phyloP scores from a whole-genome alignment of 176 grass and related monocot genomes.

The Sorghum bicolor region DNA sequence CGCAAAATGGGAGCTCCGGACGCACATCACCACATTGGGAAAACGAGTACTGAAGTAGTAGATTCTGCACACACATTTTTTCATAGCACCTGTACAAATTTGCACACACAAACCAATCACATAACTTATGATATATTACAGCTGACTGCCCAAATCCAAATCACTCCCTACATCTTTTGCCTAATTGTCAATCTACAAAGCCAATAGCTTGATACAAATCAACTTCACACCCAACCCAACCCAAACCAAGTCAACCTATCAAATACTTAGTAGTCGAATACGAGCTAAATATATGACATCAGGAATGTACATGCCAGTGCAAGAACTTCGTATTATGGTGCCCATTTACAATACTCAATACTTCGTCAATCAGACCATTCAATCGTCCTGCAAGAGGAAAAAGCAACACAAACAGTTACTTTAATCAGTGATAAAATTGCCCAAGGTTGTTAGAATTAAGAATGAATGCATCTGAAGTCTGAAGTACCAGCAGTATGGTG shows the following conservation, averaged over 20 bases:
- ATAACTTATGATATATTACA: constrained; percentile 50
- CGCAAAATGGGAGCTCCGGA: neutral
- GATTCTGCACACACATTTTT: constrained; percentile 24
- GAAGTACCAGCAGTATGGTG: constrained; percentile 30
- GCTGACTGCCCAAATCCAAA: constrained; percentile 15
- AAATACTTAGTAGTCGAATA: constrained; percentile 23
- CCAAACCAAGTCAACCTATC: constrained; percentile 27
- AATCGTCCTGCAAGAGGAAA: constrained; percentile 32
- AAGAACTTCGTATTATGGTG: constrained; percentile 20
- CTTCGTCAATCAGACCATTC: constrained; percentile 9
- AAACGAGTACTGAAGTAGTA: neutral
- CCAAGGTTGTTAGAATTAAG: constrained; percentile 8
- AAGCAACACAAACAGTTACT: constrained; percentile 20
- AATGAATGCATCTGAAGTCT: neutral
- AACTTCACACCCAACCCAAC: constrained; percentile 43
- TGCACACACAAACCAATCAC: constrained; percentile 24
- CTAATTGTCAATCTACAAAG: constrained; percentile 40
- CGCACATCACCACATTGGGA: neutral
- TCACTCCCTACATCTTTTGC: constrained; percentile 26
- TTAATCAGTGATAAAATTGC: neutral
- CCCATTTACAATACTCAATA: constrained; percentile 37
- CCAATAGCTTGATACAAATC: neutral
- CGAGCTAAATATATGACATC: constrained; percentile 38
- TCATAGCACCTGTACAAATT: neutral
- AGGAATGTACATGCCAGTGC: constrained; percentile 32